phyloP scores from a whole-genome alignment of 2,329 filamentous ascomycete genomes.

The Dothideomycetidae sp. region DNA sequence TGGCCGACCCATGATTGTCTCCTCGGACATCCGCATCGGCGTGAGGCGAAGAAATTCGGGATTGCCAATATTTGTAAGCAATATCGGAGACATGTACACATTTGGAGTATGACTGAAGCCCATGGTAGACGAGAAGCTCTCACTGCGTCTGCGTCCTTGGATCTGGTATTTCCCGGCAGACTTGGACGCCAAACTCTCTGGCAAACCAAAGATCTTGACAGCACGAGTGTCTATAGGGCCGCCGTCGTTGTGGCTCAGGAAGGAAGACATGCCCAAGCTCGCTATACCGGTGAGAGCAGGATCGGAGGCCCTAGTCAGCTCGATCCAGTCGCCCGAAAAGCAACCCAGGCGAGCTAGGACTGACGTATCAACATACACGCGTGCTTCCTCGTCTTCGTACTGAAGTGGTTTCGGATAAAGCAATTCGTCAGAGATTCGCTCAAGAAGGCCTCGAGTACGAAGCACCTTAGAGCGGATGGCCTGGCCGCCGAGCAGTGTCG shows the following conservation, averaged over 20 bases:
- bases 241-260: constrained; percentile 20
- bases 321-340: constrained; percentile 96
- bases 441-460: constrained; percentile 64
- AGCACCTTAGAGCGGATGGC: constrained; percentile 65
- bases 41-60: constrained; percentile 68
- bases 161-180: constrained; percentile 13
- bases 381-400: constrained; percentile 75
- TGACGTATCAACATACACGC: constrained; percentile 79
- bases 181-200: constrained; percentile 51
- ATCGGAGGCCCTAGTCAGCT: constrained; percentile 62
- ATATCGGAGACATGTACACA: constrained; percentile 68
- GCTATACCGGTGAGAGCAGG: constrained; percentile 55
- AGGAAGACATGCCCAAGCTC: constrained; percentile 46
- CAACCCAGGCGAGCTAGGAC: constrained; percentile 81
- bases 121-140: constrained; percentile 39
- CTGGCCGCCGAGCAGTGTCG: constrained; percentile 58
- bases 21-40: constrained; percentile 33
- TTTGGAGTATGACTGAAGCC: constrained; percentile 41
- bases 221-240: constrained; percentile 53
- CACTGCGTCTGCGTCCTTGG: constrained; percentile 28
- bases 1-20: constrained; percentile 1
- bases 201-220: constrained; percentile 76
- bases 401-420: constrained; percentile 70
- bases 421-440: constrained; percentile 57
- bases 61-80: constrained; percentile 72